These are phyloP conservation scores for Salvia sclarea DNA, from an alignment of 305 asterid genomes.

Conservation along the genomic window DNA sequence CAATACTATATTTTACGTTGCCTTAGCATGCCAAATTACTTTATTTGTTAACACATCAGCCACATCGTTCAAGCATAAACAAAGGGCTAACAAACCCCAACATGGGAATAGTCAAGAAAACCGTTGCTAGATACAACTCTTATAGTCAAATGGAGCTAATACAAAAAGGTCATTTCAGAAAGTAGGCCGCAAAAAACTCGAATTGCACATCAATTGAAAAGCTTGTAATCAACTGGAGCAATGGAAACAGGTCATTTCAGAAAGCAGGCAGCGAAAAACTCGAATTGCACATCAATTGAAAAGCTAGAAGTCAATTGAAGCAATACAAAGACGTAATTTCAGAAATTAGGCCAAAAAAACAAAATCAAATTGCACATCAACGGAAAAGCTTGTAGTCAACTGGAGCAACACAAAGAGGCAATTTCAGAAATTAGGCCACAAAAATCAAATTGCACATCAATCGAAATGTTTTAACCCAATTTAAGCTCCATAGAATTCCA, in stretches of 20 bases:
- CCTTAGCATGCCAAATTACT: background rate
- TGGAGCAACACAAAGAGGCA: too few species aligned
- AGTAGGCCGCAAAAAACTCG: background rate
- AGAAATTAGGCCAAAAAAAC: background rate
- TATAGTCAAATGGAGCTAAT: too few species aligned
- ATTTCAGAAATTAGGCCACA: too few species aligned
- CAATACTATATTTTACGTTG: background rate
- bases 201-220: background rate
- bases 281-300: background rate
- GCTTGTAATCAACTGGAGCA: too few species aligned
- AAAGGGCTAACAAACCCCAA: background rate
- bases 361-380: too few species aligned
- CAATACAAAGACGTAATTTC: background rate
- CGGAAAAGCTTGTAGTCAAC: too few species aligned
- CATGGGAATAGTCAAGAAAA: too few species aligned
- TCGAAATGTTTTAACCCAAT: background rate
- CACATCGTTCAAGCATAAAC: background rate
- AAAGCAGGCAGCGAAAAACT: too few species aligned
- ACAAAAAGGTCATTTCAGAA: background rate
- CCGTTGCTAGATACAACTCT: background rate
- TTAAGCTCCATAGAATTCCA: background rate
- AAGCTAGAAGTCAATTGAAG: too few species aligned
- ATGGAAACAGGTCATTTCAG: too few species aligned
- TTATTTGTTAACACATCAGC: background rate
- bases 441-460: background rate